These are phyloP conservation scores for Cyberlindnera maclurae DNA, from an alignment of 805 yeast species.

Conservation along the genomic window DNA sequence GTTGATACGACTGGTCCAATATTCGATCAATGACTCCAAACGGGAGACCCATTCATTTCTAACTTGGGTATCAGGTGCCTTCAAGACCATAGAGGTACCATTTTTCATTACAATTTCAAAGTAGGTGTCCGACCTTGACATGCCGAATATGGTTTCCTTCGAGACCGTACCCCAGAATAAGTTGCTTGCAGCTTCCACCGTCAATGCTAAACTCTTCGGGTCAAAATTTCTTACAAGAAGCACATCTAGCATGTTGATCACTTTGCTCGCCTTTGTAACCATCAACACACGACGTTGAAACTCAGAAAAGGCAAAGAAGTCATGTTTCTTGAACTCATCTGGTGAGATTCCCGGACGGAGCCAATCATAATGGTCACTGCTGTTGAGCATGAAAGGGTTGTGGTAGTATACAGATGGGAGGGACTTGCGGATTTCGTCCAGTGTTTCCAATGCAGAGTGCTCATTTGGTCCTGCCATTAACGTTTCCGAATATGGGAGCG, in stretches of 20 bases:
- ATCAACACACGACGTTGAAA: conserved; percentile 53
- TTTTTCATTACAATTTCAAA: conserved; percentile 45
- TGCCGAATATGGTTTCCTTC: conserved; percentile 19
- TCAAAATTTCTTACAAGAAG: conserved; percentile 31
- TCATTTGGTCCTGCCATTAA: conserved; percentile 15
- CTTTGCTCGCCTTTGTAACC: conserved; percentile 49
- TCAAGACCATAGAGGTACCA: conserved; percentile 41
- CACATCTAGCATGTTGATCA: conserved; percentile 53
- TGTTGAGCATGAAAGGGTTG: conserved; percentile 49
- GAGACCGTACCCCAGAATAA: conserved; percentile 23
- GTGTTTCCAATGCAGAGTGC: background rate
- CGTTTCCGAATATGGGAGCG: conserved; percentile 33
- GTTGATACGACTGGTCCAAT: conserved; percentile 49
- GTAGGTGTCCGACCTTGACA: conserved; percentile 34
- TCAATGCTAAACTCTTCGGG: conserved; percentile 16
- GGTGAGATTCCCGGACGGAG: conserved; percentile 30
- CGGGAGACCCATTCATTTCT: conserved; percentile 65
- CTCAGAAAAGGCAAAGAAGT: conserved; percentile 55
- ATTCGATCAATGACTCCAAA: conserved; percentile 36
- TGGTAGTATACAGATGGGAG: conserved; percentile 34
- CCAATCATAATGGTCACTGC: conserved; percentile 55
- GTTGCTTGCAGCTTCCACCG: conserved; percentile 25
- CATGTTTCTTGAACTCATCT: conserved; percentile 41
- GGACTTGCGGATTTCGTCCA: background rate
- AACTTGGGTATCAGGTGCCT: conserved; percentile 42